These are phyloP conservation scores for Saksenaea oblongispora DNA, from an alignment of 371 early-diverging fungal genomes.

Conservation along the genomic window DNA sequence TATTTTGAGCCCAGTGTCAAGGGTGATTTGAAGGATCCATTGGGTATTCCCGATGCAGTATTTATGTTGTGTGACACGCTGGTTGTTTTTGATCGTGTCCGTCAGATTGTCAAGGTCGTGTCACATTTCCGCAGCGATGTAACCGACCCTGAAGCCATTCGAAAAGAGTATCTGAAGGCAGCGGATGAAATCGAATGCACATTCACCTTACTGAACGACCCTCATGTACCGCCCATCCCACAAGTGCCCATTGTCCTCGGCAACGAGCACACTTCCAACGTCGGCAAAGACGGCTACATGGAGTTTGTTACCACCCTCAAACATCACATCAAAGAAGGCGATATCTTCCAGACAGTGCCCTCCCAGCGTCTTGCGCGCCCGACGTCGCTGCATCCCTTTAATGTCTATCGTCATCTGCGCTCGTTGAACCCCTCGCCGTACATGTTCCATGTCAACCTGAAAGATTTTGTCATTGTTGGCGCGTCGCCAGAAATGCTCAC, in stretches of 20 bases:
- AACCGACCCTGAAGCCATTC: conserved; percentile 53
- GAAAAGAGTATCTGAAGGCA: conserved; percentile 66
- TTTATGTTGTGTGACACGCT: conserved; percentile 93
- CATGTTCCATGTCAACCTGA: conserved; percentile 95
- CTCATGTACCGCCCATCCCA: conserved; percentile 55
- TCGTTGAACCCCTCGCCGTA: conserved; percentile 98
- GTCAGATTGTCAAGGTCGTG: conserved; percentile 87
- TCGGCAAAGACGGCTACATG: conserved; percentile 89
- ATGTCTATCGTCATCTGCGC: conserved; percentile 92
- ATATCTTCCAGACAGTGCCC: conserved; percentile 97
- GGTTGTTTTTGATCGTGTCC: conserved; percentile 93
- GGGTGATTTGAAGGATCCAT: conserved; percentile 76
- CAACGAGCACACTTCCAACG: conserved; percentile 73
- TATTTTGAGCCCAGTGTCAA: conserved; percentile 92
- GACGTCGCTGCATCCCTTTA: conserved; percentile 93
- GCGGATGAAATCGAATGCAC: conserved; percentile 64
- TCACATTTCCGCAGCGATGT: conserved; percentile 82
- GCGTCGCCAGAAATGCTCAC: conserved; percentile 98
- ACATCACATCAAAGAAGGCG: conserved; percentile 90
- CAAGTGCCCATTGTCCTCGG: conserved; percentile 70
- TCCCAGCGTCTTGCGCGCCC: conserved; percentile 87
- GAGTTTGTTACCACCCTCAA: conserved; percentile 85
- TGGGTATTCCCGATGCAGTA: conserved; percentile 91
- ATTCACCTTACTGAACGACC: conserved; percentile 59
- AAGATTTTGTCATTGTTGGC: conserved; percentile 93